Percentiles rank a stretch among this genome's conserved stretches.
Conservation (phyloP, 179 eudicot genomes). For the Gypsophila paniculata region DNA sequence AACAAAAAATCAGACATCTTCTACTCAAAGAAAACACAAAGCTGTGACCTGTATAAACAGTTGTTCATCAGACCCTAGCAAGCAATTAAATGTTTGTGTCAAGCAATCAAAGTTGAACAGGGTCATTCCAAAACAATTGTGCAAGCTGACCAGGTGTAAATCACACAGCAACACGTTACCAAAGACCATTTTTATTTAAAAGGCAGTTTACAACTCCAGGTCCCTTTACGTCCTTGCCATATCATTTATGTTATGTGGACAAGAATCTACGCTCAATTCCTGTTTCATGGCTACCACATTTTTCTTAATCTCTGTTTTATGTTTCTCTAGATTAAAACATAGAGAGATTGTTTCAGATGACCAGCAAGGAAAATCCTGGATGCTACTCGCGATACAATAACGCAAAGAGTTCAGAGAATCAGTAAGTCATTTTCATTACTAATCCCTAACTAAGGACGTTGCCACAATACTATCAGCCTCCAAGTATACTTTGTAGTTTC, state of each 20-base stretch:
- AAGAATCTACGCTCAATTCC: too few relatives aligned
- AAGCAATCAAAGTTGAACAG: not conserved
- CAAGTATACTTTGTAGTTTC: too few relatives aligned
- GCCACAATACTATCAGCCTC: too few relatives aligned
- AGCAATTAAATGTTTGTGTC: not conserved
- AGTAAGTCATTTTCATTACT: too few relatives aligned
- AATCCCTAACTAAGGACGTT: too few relatives aligned
- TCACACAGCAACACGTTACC: not conserved
- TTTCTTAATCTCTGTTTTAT: not conserved
- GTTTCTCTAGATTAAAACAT: not conserved
- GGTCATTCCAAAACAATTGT: not conserved
- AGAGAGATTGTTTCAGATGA: not conserved
- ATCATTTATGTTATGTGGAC: too few relatives aligned
- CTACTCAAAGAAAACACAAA: constrained; percentile 15
- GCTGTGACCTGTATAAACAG: not conserved
- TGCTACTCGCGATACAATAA: too few relatives aligned
- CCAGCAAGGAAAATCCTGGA: too few relatives aligned
- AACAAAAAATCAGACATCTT: constrained; percentile 13
- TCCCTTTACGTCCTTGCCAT: too few relatives aligned
- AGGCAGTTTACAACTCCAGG: not conserved
- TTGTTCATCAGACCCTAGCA: not conserved
- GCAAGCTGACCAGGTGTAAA: not conserved
- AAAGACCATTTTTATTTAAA: not conserved
- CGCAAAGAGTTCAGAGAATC: too few relatives aligned
- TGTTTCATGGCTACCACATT: not conserved